phyloP scores from a whole-genome alignment of 768 basidiomycete genomes.

The Leccinum sublutescens region DNA sequence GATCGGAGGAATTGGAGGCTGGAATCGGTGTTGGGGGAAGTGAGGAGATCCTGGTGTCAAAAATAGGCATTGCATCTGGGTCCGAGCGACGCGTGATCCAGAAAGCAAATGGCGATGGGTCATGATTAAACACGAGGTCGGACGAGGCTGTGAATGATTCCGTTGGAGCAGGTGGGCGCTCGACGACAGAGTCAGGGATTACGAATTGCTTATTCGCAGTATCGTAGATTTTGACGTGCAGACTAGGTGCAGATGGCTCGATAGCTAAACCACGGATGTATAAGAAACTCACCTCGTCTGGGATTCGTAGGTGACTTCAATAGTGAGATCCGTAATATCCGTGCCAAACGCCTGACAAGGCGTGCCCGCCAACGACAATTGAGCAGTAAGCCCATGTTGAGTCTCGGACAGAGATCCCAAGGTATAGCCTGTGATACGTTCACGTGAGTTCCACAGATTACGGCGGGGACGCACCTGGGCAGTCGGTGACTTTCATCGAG shows the following conservation, averaged over 20 bases:
- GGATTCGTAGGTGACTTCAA: constrained; percentile 67
- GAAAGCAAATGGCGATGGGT: constrained; percentile 66
- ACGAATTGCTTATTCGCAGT: constrained; percentile 60
- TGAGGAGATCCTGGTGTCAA: constrained; percentile 66
- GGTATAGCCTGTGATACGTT: constrained; percentile 47
- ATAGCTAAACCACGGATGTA: not conserved
- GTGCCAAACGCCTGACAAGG: constrained; percentile 66
- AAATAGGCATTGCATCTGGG: constrained; percentile 54
- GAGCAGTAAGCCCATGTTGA: constrained; percentile 50
- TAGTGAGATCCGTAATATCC: constrained; percentile 56
- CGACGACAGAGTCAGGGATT: constrained; percentile 54
- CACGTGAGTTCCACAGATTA: not conserved
- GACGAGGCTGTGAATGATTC: constrained; percentile 40
- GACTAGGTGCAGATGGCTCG: constrained; percentile 33
- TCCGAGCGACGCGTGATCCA: constrained; percentile 73
- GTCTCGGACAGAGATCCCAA: constrained; percentile 45
- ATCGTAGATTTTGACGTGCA: constrained; percentile 70
- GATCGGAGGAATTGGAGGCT: constrained; percentile 51
- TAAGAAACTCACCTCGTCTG: constrained; percentile 40
- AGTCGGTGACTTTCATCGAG: constrained; percentile 32
- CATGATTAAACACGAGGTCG: constrained; percentile 70
- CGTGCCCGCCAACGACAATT: constrained; percentile 50
- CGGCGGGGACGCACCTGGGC: constrained; percentile 26
- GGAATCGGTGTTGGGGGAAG: constrained; percentile 59
- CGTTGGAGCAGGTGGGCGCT: constrained; percentile 39